Evolutionary conservation across 2,329 filamentous ascomycete genomes (phyloP), one percentile per base, ranked within the genome.

Genomic region (Penicillium oxalicum): DNA sequence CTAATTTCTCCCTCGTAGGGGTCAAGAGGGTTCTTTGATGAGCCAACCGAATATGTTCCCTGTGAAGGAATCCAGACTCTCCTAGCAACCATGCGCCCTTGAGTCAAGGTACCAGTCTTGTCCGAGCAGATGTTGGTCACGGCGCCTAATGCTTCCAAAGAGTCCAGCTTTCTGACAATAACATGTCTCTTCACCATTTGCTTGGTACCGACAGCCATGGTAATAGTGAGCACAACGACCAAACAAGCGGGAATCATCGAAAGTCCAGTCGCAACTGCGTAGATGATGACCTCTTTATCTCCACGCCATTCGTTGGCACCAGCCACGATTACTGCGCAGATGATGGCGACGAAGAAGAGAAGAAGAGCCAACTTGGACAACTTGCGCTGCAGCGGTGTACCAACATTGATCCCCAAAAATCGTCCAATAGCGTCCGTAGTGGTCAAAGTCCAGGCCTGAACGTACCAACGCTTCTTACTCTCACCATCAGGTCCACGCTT

Each of bases 311-410:
- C 58, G 65, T 85, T 87, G 46, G 83, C 80, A 5, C 74, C 83
- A 40, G 86, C 76, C 35, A 87, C 83, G 57, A 88, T 81, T 55
- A 88, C 78, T 7, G 83, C 83, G 52, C 83, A 84, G 26, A 87
- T 59, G 9, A 88, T 78, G 2, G 84, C 84, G 44, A 86, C 77
- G 28, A 73, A 75, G 60, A 88, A 87, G 1, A 87, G 76, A 2
- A 84, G 64, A 13, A 87, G 73, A 24, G 84, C 84, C 43, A 88
- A 75, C 63, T 80, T 80, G 41, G 83, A 84, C 12, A 88, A 73
- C 60, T 84, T 86, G 57, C 78, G 77, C 64, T 87, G 83, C 13
- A 88, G 73, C 3, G 84, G 85, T 9, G 84, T 87, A 40, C 85
- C 84, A 9, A 84, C 77, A 47, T 80, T 84, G 50, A 87, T 77